These are phyloP conservation scores for Neurospora africana DNA, from an alignment of 495 filamentous ascomycete genomes.

Conservation along the genomic window DNA sequence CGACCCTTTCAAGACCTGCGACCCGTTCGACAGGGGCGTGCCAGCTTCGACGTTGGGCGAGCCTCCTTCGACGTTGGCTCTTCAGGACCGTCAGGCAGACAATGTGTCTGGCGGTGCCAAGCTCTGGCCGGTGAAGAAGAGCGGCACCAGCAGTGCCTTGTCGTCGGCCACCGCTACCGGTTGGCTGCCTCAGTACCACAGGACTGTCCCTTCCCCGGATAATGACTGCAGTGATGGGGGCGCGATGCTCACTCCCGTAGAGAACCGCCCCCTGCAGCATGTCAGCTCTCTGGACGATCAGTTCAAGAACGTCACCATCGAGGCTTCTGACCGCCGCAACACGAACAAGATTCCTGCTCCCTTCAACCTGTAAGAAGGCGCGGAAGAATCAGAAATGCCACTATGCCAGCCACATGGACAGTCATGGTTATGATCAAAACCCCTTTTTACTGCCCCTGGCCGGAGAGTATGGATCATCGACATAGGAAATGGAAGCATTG, in stretches of 20 bases:
- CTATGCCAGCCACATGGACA: not conserved
- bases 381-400: not conserved
- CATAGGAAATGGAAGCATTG: not conserved
- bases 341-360: not conserved
- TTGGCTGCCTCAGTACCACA: conserved; percentile 31
- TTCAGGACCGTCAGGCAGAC: conserved; percentile 14
- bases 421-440: not conserved
- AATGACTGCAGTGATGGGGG: conserved; percentile 18
- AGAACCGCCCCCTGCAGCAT: conserved; percentile 29
- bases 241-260: conserved; percentile 12
- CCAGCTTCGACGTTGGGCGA: conserved; percentile 2
- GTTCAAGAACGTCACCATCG: conserved; percentile 16
- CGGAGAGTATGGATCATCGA: not conserved
- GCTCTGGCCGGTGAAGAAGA: conserved; percentile 36
- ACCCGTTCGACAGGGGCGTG: conserved; percentile 14
- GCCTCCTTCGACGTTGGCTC: conserved; percentile 4
- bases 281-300: conserved; percentile 20
- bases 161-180: conserved; percentile 38
- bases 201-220: conserved; percentile 6
- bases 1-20: conserved; percentile 29
- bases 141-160: conserved; percentile 31
- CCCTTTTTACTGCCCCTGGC: not conserved
- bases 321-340: conserved; percentile 7
- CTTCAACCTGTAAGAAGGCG: not conserved
- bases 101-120: conserved; percentile 14